Percentiles rank a stretch among this genome's conserved stretches.
phyloP scores from a whole-genome alignment of 768 basidiomycete genomes.

The Boletus rubescentipes region DNA sequence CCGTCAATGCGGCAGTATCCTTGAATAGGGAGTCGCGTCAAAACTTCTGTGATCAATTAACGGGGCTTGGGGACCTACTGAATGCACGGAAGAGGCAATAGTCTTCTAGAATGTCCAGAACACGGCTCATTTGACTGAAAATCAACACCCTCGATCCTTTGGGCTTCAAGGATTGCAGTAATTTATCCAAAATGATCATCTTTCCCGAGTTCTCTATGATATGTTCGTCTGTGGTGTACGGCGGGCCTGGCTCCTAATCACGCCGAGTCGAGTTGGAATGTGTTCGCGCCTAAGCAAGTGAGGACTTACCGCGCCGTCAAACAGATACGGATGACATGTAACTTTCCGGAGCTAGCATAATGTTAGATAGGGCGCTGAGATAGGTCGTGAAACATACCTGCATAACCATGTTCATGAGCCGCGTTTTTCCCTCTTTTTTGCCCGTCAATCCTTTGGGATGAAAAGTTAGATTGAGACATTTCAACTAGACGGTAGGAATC shows the following conservation, averaged over 20 bases:
- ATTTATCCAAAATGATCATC: conserved; percentile 96
- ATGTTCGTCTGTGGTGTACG: conserved; percentile 98
- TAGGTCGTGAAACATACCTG: conserved; percentile 51
- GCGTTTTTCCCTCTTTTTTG: conserved; percentile 98
- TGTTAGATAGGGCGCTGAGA: neutral
- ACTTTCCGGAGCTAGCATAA: conserved; percentile 65
- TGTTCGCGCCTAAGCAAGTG: neutral
- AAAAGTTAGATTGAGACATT: neutral
- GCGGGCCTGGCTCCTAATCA: conserved; percentile 88
- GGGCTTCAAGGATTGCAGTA: conserved; percentile 80
- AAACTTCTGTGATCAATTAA: neutral
- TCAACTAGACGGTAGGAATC: neutral
- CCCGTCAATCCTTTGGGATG: conserved; percentile 71
- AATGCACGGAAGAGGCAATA: conserved; percentile 91
- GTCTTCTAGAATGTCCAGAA: conserved; percentile 93
- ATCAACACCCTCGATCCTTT: conserved; percentile 96
- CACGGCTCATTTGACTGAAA: conserved; percentile 99
- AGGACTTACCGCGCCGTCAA: conserved; percentile 75
- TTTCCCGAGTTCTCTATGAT: conserved; percentile 93
- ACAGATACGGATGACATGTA: conserved; percentile 88
- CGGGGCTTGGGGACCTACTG: conserved; percentile 50
- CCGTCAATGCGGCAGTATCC: conserved; percentile 98
- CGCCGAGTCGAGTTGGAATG: neutral
- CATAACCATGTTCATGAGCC: conserved; percentile 99
- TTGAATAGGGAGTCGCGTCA: conserved; percentile 37